Evolutionary conservation across 2,329 filamentous ascomycete species (phyloP).

Genomic region (Colletotrichum destructivum): DNA sequence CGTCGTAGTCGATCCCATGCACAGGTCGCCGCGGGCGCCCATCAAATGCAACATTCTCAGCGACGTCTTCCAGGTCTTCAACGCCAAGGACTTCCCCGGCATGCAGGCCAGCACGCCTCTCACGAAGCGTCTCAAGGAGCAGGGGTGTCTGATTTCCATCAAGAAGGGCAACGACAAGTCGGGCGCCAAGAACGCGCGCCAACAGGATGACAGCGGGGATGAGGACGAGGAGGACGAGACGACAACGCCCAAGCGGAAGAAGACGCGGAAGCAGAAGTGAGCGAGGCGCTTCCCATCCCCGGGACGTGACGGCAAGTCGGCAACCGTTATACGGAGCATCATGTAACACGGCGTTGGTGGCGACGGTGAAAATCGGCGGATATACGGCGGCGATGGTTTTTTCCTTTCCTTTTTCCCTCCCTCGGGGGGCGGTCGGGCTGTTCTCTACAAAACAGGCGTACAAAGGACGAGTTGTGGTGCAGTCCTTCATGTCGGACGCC

Average conservation of each 20-base stretch:
- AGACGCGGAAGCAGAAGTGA: slow-evolving; percentile 36
- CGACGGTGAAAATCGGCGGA: slow-evolving; percentile 29
- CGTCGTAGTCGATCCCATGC: slow-evolving; percentile 76
- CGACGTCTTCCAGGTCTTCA: slow-evolving; percentile 84
- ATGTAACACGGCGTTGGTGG: slow-evolving; percentile 32
- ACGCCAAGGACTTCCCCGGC: slow-evolving; percentile 88
- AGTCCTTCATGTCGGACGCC: not conserved
- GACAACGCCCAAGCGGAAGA: slow-evolving; percentile 31
- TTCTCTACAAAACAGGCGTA: slow-evolving; percentile 9
- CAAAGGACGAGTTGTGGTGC: not conserved
- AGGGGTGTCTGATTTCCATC: slow-evolving; percentile 87
- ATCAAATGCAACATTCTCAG: slow-evolving; percentile 71
- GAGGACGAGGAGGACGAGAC: slow-evolving; percentile 64
- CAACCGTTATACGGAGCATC: slow-evolving; percentile 19
- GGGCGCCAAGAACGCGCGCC: slow-evolving; percentile 50
- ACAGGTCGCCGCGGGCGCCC: slow-evolving; percentile 68
- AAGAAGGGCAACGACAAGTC: slow-evolving; percentile 86
- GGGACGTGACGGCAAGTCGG: slow-evolving; percentile 9
- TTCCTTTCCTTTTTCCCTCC: too few species aligned
- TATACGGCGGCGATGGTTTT: slow-evolving; percentile 33
- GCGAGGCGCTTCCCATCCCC: not conserved
- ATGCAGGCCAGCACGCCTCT: slow-evolving; percentile 84
- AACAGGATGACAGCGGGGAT: slow-evolving; percentile 60
- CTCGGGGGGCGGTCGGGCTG: not conserved
- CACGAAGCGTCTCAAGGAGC: slow-evolving; percentile 81